Base-by-base conservation (phyloP, 202 grass and related monocot genomes). In the Saccharum hybrid region DNA sequence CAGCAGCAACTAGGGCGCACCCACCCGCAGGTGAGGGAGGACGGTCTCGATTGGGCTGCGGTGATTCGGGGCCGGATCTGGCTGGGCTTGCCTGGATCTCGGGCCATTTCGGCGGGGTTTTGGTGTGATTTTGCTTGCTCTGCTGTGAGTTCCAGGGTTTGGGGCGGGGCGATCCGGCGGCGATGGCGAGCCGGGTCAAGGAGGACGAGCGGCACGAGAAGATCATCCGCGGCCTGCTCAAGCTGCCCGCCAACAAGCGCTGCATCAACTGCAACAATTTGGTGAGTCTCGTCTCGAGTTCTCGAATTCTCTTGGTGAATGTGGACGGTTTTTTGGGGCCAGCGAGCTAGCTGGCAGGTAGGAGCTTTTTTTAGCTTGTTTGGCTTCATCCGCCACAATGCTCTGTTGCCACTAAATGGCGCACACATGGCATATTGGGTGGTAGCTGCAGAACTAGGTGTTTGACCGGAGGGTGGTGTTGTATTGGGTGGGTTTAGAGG, bases 191-290 rank as follows among this genome's bases (percentile, higher is more conserved):
- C 86, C 76, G 90, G 85, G 63, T 93, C 66, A 98, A 98, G 83
- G 90, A 98, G 83, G 95, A 98, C 33, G 95, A 98, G 90, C 83
- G 83, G 79, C 90, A 98, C 83, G 95, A 98, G 90, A 90, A 83
- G 90, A 88, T 98, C 67, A 95, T 95, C 66, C 88, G 95, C 12
- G 92, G 90, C 5, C 89, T 98, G 80, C 84, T 98, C 86, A 98
- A 93, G 87, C 95, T 95, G 78, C 92, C 90, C 73, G 92, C 84
- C 45, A 98, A 98, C 77, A 94, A 89, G 89, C 84, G 87, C 75
- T 98, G 95, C 90, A 93, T 98, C 87, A 91, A 98, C 84, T 95
- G 95, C 89, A 95, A 95, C 63, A 95, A 88, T 85, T 59, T 98
- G 92, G 95, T 98, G 84, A 88, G 82, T 18, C 15, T 41, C 6